A percentile compares a stretch with the other conserved stretches of the same genome.
These are phyloP conservation scores for Starmerella apis DNA, from an alignment of 805 yeast genomes.

Conservation along the genomic window DNA sequence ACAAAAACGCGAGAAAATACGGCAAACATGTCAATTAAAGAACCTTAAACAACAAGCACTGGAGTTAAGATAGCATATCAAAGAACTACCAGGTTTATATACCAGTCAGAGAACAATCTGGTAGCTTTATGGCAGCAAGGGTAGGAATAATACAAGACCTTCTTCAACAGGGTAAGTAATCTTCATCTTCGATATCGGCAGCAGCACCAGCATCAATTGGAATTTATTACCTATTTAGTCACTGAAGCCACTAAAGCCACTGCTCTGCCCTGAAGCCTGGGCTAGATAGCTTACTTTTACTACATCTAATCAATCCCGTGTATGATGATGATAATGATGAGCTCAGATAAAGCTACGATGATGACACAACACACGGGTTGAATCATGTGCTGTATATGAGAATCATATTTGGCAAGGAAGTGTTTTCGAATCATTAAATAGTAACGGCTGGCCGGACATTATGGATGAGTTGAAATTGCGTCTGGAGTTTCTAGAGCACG, in stretches of 20 bases:
- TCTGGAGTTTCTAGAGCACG: slow-evolving; percentile 21
- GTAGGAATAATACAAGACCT: not conserved
- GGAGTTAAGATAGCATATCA: not conserved
- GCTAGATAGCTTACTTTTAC: no score
- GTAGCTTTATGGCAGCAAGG: not conserved
- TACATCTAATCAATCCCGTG: no score
- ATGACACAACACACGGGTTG: no score
- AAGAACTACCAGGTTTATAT: not conserved
- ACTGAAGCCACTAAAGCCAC: no score
- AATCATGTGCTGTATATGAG: no score
- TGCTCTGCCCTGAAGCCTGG: no score
- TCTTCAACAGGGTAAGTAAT: not conserved
- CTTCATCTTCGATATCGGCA: not conserved
- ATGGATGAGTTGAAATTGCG: slow-evolving; percentile 23
- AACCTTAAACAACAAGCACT: not conserved
- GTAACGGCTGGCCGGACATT: no score
- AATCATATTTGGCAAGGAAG: not conserved
- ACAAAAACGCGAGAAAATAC: not conserved
- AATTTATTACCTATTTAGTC: not conserved
- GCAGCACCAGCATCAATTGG: no score
- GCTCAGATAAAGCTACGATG: no score
- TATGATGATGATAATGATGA: no score
- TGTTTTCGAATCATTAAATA: not conserved
- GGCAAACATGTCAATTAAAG: not conserved
- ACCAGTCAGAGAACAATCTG: not conserved